Percentiles rank a stretch among this genome's conserved stretches.
These are phyloP conservation scores for Cercospora sojina DNA, from an alignment of 2,329 filamentous ascomycete species.

Conservation along the genomic window DNA sequence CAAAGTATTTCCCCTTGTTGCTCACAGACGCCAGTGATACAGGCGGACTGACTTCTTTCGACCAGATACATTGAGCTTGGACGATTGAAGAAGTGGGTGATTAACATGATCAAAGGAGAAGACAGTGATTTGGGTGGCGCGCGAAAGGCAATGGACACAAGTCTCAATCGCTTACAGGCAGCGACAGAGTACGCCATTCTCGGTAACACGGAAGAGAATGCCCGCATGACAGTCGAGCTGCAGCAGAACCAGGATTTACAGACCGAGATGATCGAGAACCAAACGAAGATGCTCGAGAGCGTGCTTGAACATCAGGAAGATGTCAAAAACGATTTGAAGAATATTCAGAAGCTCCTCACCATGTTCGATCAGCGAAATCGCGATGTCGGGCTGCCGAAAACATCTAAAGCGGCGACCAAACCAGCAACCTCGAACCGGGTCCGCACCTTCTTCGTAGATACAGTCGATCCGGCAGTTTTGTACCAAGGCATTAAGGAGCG, in stretches of 20 bases:
- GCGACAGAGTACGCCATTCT: slow-evolving; percentile 10
- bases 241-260: slow-evolving; percentile 12
- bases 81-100: slow-evolving; percentile 9
- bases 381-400: background rate
- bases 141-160: slow-evolving; percentile 11
- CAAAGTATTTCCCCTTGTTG: background rate
- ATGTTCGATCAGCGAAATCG: slow-evolving; percentile 11
- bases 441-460: slow-evolving; percentile 7
- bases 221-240: slow-evolving; percentile 12
- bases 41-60: background rate
- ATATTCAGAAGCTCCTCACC: slow-evolving; percentile 9
- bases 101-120: slow-evolving; percentile 11
- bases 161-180: background rate
- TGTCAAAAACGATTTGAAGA: slow-evolving; percentile 11
- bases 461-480: background rate
- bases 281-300: slow-evolving; percentile 12
- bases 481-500: slow-evolving; percentile 8
- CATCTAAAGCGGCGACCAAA: slow-evolving; percentile 4
- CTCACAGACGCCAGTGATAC: background rate
- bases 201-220: slow-evolving; percentile 8
- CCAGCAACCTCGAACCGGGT: slow-evolving; percentile 7
- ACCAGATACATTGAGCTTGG: slow-evolving; percentile 10
- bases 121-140: slow-evolving; percentile 9
- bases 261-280: slow-evolving; percentile 10
- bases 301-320: slow-evolving; percentile 6